Conservation (phyloP, 2,329 filamentous ascomycete species). For the Cylindrodendrum hubeiense region DNA sequence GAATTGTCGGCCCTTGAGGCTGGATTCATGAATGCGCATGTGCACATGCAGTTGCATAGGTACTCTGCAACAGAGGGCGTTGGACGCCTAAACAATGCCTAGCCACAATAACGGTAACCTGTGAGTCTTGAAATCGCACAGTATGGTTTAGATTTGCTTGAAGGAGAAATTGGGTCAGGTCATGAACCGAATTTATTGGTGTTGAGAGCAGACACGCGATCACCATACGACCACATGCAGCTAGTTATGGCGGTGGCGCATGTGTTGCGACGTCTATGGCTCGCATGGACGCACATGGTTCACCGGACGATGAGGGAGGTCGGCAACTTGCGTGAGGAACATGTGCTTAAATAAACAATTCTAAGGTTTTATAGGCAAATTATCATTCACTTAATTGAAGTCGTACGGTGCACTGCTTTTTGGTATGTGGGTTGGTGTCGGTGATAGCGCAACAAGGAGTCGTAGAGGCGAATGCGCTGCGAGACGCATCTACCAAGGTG, state of each 20-base stretch:
- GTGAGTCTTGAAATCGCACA: not conserved
- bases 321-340: not conserved
- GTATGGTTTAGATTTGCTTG: not conserved
- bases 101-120: not conserved
- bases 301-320: not conserved
- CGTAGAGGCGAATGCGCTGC: too few species aligned
- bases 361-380: not conserved
- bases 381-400: not conserved
- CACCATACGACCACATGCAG: conserved; percentile 7
- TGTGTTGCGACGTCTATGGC: conserved; percentile 25
- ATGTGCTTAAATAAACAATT: not conserved
- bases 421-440: not conserved
- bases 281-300: conserved; percentile 4
- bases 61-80: not conserved
- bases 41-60: not conserved
- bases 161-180: not conserved
- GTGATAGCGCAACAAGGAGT: too few species aligned
- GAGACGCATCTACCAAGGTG: not conserved
- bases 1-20: not conserved
- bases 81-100: not conserved
- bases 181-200: not conserved
- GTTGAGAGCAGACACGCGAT: conserved; percentile 5
- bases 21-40: not conserved
- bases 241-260: conserved; percentile 16
- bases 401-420: not conserved